Conservation (phyloP, 495 filamentous ascomycete species). For the Entonaema liquescens region DNA sequence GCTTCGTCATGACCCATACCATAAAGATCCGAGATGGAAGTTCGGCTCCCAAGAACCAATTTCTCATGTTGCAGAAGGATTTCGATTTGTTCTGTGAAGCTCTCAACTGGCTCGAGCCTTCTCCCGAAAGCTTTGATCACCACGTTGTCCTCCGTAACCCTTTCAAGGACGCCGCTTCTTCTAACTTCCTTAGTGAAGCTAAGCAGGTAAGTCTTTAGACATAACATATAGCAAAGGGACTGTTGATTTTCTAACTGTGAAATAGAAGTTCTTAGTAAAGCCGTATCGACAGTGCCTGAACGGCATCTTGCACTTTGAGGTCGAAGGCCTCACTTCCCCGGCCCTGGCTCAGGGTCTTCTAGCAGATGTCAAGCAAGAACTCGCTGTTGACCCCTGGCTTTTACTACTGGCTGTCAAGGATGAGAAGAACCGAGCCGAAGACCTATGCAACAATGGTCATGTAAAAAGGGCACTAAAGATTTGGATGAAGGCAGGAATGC, state of each 20-base stretch:
- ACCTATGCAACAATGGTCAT: too few species aligned
- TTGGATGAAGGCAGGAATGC: background rate
- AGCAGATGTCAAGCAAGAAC: background rate
- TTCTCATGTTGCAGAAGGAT: background rate
- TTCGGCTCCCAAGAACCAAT: background rate
- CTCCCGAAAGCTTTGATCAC: background rate
- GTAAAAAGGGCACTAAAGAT: too few species aligned
- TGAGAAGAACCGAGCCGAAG: too few species aligned
- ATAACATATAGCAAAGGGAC: background rate
- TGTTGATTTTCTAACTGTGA: background rate
- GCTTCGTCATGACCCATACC: background rate
- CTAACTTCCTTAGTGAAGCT: background rate
- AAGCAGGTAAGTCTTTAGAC: background rate
- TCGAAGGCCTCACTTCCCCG: background rate
- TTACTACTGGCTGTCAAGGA: too few species aligned
- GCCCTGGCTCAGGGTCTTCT: background rate
- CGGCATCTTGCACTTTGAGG: background rate
- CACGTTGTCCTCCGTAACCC: background rate
- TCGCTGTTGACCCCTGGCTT: too few species aligned
- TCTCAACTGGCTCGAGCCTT: background rate
- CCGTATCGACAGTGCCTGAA: background rate
- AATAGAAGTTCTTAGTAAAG: background rate
- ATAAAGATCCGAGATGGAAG: background rate
- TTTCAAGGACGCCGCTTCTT: background rate
- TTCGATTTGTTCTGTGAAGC: background rate